These are phyloP conservation scores for Fusarium sp. DNA, from an alignment of 2,329 filamentous ascomycete species.

Conservation along the genomic window DNA sequence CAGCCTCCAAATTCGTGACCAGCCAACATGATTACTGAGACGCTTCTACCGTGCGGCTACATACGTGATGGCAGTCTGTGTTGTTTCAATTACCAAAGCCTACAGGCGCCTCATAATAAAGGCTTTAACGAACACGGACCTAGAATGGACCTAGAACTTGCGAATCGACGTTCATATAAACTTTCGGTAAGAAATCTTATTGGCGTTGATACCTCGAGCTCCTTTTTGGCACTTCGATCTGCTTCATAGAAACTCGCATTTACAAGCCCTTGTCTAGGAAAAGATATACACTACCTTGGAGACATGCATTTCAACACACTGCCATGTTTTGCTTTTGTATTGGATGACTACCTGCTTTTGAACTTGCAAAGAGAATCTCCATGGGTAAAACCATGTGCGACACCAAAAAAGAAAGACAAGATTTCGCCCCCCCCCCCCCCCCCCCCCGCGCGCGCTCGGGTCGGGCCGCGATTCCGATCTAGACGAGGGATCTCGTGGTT, in stretches of 20 bases:
- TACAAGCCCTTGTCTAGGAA: too few species aligned
- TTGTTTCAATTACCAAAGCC: neutral
- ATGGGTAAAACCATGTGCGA: neutral
- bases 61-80: neutral
- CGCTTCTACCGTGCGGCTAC: neutral
- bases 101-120: neutral
- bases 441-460: too few species aligned
- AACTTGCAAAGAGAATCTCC: neutral
- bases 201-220: neutral
- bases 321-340: neutral
- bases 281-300: neutral
- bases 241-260: neutral
- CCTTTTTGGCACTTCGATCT: neutral
- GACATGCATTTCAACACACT: neutral
- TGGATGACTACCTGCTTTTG: neutral
- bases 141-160: neutral
- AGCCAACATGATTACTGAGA: neutral
- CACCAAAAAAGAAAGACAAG: neutral
- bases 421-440: slow-evolving; percentile 50
- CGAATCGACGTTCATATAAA: neutral
- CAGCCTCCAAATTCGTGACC: slow-evolving; percentile 42
- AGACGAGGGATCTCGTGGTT: slow-evolving; percentile 34
- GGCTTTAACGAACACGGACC: too few species aligned
- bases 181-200: neutral
- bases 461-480: slow-evolving; percentile 54